Evolutionary conservation across 371 early-diverging fungal species (phyloP), one percentile per base, ranked within the genome.

Genomic region (Choanephora cucurbitarum): DNA sequence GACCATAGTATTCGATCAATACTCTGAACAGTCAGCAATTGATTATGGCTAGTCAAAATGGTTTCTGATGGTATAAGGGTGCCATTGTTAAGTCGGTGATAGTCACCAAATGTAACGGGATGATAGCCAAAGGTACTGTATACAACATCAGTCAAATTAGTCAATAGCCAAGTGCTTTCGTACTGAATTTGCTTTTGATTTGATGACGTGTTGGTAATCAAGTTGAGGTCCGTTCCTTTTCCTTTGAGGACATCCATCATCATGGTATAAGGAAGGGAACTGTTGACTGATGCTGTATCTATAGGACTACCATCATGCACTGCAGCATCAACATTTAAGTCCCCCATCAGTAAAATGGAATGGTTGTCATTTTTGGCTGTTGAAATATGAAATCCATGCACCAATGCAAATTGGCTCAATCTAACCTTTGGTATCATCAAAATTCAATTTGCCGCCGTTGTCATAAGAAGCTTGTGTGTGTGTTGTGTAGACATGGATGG

Each of bases 401-500:
- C 70, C 18, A 53, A 55, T 10, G 69, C 60, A 50, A 91, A 67
- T 60, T 91, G 91, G 15, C 68, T 61, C 42, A 85, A 55, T 15
- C 91, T 75, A 14, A 80, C 66, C 34, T 73, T n/a, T 61, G 11
- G 80, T 83, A 52, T 79, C 84, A 19, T 76, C 75, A 49, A 75
- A 72, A 23, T 67, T 80, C 6, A 80, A 60, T 40, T 65, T 58
- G 6, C 69, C 69, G 1, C 55, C 70, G 6, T 60, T 72, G 32
- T 69, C 71, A 52, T 90, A 86, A 11, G 89, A 85, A 14, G 88
- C 86, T 69, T 94, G 94, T 8, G 91, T 86, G 67, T 94, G 92
- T 11, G 91, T 92, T 17, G 83, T 90, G 64, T 93, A 91, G 17
- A 93, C 49, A 62, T 92, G 87, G 24, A 91, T 48, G 45, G 72